A percentile compares a stretch with the other conserved stretches of the same genome.
Evolutionary conservation across 2,329 filamentous ascomycete genomes (phyloP).

Genomic region (Colletotrichum musicola): DNA sequence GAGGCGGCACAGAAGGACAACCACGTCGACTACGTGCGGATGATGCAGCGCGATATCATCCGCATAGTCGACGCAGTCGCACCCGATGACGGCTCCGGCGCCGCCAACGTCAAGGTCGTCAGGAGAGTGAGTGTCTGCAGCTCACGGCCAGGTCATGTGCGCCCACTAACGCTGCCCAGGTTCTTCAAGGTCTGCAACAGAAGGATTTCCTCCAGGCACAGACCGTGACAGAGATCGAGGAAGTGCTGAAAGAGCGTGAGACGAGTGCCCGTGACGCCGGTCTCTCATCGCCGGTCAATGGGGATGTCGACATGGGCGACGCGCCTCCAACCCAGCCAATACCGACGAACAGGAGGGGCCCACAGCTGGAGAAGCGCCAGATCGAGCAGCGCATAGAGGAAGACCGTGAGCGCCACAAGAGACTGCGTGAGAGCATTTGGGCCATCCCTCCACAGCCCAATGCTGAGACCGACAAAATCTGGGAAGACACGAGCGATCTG

Average conservation of each 20-base stretch:
- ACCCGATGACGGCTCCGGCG: constrained; percentile 86
- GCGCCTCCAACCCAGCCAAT: constrained; percentile 57
- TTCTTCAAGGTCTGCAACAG: constrained; percentile 75
- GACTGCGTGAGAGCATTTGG: constrained; percentile 93
- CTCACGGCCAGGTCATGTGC: not conserved
- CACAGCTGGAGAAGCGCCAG: constrained; percentile 81
- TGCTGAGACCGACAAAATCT: constrained; percentile 82
- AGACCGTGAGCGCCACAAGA: constrained; percentile 94
- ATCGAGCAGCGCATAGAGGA: constrained; percentile 98
- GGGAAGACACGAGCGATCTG: constrained; percentile 88
- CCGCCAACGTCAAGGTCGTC: constrained; percentile 94
- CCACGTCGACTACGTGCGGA: constrained; percentile 85
- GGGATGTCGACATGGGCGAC: constrained; percentile 55
- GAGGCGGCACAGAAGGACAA: constrained; percentile 84
- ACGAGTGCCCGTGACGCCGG: constrained; percentile 69
- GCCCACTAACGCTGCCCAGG: constrained; percentile 55
- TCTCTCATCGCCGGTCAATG: constrained; percentile 62
- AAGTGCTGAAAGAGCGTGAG: constrained; percentile 84
- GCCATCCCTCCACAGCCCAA: constrained; percentile 77
- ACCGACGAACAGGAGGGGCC: constrained; percentile 50
- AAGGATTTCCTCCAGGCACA: constrained; percentile 81
- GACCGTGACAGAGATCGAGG: constrained; percentile 83
- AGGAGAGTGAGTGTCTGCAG: constrained; percentile 71
- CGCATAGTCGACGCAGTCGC: constrained; percentile 93
- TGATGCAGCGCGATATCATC: constrained; percentile 95